A percentile compares a stretch with the other conserved stretches of the same genome.
Evolutionary conservation across 2,329 filamentous ascomycete species (phyloP).

Genomic region (Clarireedia sp.): DNA sequence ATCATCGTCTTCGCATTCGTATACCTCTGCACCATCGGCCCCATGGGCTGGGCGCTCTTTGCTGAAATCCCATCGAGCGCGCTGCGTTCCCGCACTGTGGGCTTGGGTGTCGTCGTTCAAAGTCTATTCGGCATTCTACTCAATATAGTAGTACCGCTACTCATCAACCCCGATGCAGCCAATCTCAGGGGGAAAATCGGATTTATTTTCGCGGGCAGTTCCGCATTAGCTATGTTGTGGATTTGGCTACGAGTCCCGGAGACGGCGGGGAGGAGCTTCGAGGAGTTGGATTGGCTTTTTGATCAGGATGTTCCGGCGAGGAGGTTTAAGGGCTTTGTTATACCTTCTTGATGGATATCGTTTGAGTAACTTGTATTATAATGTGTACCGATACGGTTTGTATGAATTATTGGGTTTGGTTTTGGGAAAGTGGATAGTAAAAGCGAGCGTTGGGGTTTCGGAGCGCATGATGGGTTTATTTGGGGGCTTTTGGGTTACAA

Average conservation of each 20-base stretch:
- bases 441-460: too few relatives aligned
- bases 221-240: not conserved
- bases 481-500: too few relatives aligned
- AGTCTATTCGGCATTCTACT: conserved; percentile 4
- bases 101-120: conserved; percentile 7
- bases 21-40: conserved; percentile 4
- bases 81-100: conserved; percentile 4
- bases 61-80: conserved; percentile 5
- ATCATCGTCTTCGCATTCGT: conserved; percentile 5
- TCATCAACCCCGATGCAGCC: conserved; percentile 7
- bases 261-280: conserved; percentile 1
- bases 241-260: conserved; percentile 5
- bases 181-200: conserved; percentile 7
- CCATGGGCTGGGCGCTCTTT: conserved; percentile 8
- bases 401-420: too few relatives aligned
- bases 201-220: conserved; percentile 5
- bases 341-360: not conserved
- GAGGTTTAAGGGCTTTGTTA: not conserved
- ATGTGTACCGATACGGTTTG: not conserved
- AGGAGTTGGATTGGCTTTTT: conserved; percentile 9
- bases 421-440: too few relatives aligned
- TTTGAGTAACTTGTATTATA: not conserved
- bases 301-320: conserved; percentile 1
- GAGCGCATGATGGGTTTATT: too few relatives aligned
- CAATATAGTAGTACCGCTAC: conserved; percentile 6